These are phyloP conservation scores for Straminergon stramineum DNA, from an alignment of 225 moss, liverwort and hornwort genomes.

Conservation along the genomic window DNA sequence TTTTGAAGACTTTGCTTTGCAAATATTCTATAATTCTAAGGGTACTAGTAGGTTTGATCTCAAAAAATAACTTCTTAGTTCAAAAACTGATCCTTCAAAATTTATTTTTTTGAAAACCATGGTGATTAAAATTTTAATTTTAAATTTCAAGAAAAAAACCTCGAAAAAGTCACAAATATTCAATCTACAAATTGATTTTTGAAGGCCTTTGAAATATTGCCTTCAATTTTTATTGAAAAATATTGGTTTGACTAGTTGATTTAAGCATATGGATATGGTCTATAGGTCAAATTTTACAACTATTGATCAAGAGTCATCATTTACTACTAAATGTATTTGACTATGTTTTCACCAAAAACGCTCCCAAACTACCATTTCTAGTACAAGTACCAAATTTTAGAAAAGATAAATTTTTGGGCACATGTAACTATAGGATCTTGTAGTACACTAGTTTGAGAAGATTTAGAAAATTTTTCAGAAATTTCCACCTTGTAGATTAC, in stretches of 20 bases:
- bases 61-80: neutral
- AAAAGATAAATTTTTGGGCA: no score
- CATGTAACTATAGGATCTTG: no score
- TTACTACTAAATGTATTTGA: no score
- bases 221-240: neutral
- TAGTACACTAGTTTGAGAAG: no score
- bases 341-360: no score
- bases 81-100: no score
- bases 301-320: neutral
- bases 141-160: neutral
- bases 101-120: no score
- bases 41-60: fast-evolving
- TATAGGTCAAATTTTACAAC: neutral
- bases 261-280: neutral
- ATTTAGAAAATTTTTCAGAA: no score
- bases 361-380: no score
- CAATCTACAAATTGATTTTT: neutral
- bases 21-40: neutral
- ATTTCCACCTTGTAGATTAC: no score
- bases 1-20: neutral
- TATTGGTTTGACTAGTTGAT: neutral
- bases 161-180: neutral
- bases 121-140: no score
- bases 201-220: neutral
- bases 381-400: no score